These are phyloP conservation scores for Closterium sp. DNA, from an alignment of 139 green algal genomes.

Conservation along the genomic window DNA sequence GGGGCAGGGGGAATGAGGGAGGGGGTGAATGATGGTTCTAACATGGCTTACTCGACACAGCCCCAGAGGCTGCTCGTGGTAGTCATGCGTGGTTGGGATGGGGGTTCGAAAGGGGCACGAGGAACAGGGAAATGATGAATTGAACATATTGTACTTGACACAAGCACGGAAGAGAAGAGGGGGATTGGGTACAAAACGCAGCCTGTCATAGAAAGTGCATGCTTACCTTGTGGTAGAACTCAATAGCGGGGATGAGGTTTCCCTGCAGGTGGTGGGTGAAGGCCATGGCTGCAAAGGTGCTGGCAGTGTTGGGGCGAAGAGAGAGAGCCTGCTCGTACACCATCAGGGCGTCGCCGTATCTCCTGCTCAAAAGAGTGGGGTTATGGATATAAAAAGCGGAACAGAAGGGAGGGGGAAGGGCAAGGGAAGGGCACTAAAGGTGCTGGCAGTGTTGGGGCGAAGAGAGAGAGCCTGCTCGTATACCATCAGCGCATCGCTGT, in stretches of 20 bases:
- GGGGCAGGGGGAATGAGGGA: background rate
- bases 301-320: conserved; percentile 15
- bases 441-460: too few relatives aligned
- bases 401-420: too few relatives aligned
- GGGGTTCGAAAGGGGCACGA: too few relatives aligned
- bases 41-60: background rate
- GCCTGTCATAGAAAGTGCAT: background rate
- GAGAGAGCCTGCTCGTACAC: too few relatives aligned
- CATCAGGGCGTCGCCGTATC: too few relatives aligned
- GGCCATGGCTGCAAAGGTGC: conserved; percentile 74
- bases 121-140: too few relatives aligned
- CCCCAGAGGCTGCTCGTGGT: too few relatives aligned
- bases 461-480: conserved; percentile 71
- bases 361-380: background rate
- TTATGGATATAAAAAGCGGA: background rate
- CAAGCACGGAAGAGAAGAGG: too few relatives aligned
- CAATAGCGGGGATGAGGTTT: conserved; percentile 64
- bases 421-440: too few relatives aligned
- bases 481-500: conserved; percentile 52
- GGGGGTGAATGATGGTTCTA: background rate
- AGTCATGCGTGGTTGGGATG: too few relatives aligned
- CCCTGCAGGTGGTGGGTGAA: conserved; percentile 76
- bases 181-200: too few relatives aligned
- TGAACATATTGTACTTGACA: too few relatives aligned
- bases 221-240: conserved; percentile 80